Evolutionary conservation across 2,329 filamentous ascomycete species (phyloP), one percentile per base, ranked within the genome.

Genomic region (Xylariaceae sp.): DNA sequence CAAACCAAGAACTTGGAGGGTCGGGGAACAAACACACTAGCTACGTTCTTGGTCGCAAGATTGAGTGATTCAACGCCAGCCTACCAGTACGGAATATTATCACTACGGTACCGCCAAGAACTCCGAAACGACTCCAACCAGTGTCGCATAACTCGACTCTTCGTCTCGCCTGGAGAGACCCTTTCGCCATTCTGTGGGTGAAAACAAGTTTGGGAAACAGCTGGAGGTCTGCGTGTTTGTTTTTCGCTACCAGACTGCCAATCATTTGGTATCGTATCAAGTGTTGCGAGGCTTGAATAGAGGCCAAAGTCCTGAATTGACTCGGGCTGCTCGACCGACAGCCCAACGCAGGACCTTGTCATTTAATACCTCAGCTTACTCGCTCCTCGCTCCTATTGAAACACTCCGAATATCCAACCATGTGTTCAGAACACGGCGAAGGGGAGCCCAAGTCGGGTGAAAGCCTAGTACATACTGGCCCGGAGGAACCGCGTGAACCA

Each of bases 401-500:
- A 30, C 35, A 34, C 49, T 39, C n/a, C 56, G 7, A 37, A n/a
- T 50, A 45, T 49, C 18, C 53, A 45, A 51, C 13, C 45, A 71
- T 71, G 70, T 71, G 70, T 55, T 62, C 67, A 48, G 64, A 68
- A 23, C 66, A 70, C 56, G 59, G 60, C 37, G 61, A 51, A 15
- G 62, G 23, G n/a, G 61, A 59, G n/a, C 30, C 23, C 11, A 58
- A 67, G 47, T 42, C 42, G 17, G 61, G 17, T 51, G 55, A 51
- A n/a, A 42, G 51, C 47, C 30, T 35, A 62, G 57, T 18, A 15
- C 53, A 63, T 9, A 35, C 61, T 56, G 55, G 8, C 13, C 34
- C 51, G 35, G 58, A 47, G 42, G 39, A 45, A 35, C 15, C 52
- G 8, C 23, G 47, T 35, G 70, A 73, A 56, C 69, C 74, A 30